Conservation (phyloP, 371 early-diverging fungal genomes). For the Mucor lusitanicus region DNA sequence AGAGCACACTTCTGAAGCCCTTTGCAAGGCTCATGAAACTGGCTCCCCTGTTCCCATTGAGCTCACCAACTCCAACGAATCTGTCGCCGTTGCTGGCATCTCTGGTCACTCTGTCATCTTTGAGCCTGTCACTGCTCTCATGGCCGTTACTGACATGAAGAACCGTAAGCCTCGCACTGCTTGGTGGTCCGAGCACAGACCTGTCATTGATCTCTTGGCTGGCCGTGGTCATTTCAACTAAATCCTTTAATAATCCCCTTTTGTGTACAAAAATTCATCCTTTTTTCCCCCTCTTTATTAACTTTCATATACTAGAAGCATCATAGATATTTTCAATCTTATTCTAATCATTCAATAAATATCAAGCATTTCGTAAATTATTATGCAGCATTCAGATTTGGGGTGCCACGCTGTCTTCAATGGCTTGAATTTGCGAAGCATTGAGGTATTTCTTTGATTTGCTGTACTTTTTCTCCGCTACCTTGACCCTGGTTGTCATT, state of each 20-base stretch:
- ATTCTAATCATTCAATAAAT: not conserved
- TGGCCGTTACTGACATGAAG: conserved; percentile 76
- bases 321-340: not conserved
- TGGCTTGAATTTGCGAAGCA: no score
- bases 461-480: no score
- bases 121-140: conserved; percentile 69
- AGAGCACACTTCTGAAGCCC: conserved; percentile 35
- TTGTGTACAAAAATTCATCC: not conserved
- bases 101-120: conserved; percentile 75
- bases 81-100: conserved; percentile 85
- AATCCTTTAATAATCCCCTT: not conserved
- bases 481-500: no score
- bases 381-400: no score
- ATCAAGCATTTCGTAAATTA: not conserved
- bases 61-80: conserved; percentile 59
- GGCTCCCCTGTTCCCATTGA: conserved; percentile 54
- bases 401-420: no score
- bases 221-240: not conserved
- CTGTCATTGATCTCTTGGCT: conserved; percentile 41
- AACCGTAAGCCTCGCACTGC: conserved; percentile 70
- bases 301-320: conserved; percentile 3
- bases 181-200: conserved; percentile 81
- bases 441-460: no score
- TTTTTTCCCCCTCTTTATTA: not conserved
- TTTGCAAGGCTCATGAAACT: conserved; percentile 32